Conservation (phyloP, 73 alveolate species). For the Breviolum minutum region DNA sequence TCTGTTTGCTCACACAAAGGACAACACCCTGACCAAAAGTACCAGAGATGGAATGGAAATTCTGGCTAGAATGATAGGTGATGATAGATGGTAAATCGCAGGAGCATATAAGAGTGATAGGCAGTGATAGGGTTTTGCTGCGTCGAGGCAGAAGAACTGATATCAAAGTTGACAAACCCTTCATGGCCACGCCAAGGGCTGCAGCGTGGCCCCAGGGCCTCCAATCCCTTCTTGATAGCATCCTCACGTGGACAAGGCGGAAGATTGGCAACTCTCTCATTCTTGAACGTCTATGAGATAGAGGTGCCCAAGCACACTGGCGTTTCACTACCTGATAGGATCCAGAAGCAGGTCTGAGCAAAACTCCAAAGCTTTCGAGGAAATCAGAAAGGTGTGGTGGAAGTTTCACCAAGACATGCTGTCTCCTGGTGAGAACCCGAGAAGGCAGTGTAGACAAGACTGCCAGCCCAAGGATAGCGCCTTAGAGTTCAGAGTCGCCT, state of each 20-base stretch:
- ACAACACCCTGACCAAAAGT: neutral
- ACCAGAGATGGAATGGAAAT: too few relatives aligned
- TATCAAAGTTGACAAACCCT: neutral
- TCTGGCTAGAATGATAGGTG: too few relatives aligned
- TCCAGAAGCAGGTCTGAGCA: too few relatives aligned
- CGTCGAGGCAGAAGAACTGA: neutral
- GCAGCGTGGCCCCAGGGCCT: neutral
- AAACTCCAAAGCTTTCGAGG: too few relatives aligned
- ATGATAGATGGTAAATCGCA: too few relatives aligned
- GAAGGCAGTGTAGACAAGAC: conserved; percentile 95
- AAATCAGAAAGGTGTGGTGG: neutral
- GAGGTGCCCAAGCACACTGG: neutral
- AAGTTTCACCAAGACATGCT: neutral
- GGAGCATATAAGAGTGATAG: too few relatives aligned
- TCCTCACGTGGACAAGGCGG: conserved; percentile 28
- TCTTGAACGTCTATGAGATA: too few relatives aligned
- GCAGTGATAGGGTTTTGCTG: too few relatives aligned
- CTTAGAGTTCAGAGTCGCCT: neutral
- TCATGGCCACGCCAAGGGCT: neutral
- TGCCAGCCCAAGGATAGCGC: conserved; percentile 95
- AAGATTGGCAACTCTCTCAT: too few relatives aligned
- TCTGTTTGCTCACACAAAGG: neutral
- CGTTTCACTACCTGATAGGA: neutral
- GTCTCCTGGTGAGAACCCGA: conserved; percentile 91
- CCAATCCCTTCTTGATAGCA: conserved; percentile 95